Base-by-base conservation (phyloP, 257 asterid genomes). In the Ophiorrhiza pumila region DNA sequence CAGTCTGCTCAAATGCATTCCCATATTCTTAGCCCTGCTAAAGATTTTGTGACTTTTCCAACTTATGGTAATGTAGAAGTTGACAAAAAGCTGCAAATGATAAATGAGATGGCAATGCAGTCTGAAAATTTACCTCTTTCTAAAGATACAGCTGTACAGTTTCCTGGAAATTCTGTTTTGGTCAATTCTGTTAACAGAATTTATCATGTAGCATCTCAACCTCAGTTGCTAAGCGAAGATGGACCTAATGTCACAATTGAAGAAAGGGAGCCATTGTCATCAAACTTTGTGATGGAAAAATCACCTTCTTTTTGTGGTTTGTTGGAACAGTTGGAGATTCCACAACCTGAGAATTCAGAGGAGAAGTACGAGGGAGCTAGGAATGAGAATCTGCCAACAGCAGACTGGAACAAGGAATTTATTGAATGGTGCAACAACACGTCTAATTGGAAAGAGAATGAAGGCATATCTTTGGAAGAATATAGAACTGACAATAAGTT, bases 231-330 rank as follows among this genome's bases (percentile, higher is more conserved):
- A 42, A 31, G 68, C 69, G 85, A 69, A 50, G 90, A 71, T 72
- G 75, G 61, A 29, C 23, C 73, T 52, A 77, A 65, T 47, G 68
- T 65, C 72, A 37, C 78, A 32, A 46, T 50, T 69, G 87, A 80
- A 69, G 85, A 70, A 67, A 64, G 45, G 52, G 78, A 76, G 43
- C 57, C 78, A 61, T 41, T 70, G 58, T 71, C 43, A 56, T 63
- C 71, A 74, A 76, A 69, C 32, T 73, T 77, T 69, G 71, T 34
- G 25, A 27, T 61, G 31, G 85, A 80, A 76, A 80, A 70, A 59
- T 76, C 80, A 25, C 87, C 87, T 35, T 72, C 85, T 34, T 65
- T 68, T 73, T 76, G 83, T 56, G 76, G 76, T 71, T 83, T 85
- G 31, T 83, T 81, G 17, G 82, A 73, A 46, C 77, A 66, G 25